A percentile compares a stretch with the other conserved stretches of the same genome.
phyloP scores from a whole-genome alignment of 441 rosid species.

The Adansonia rubrostipa region DNA sequence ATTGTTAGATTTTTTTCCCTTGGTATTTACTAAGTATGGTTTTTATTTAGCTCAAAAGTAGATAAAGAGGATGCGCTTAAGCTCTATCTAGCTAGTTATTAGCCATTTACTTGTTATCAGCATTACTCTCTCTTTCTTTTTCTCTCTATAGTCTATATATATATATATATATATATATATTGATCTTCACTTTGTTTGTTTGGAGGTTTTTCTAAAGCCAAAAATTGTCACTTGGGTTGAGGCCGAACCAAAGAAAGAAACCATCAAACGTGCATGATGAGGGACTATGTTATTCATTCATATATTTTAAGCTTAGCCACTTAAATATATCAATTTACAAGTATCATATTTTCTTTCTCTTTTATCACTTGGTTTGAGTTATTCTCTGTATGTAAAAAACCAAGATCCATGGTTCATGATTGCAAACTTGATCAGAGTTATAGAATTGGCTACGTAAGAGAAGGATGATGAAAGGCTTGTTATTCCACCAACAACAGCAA shows the following conservation, averaged over 20 bases:
- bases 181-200: neutral
- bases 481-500: slow-evolving; percentile 48
- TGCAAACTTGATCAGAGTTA: neutral
- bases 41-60: slow-evolving; percentile 36
- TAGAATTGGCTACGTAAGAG: neutral
- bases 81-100: slow-evolving; percentile 10
- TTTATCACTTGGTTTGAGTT: slow-evolving; percentile 26
- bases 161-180: too few relatives aligned
- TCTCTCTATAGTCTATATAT: too few relatives aligned
- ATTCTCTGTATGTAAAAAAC: neutral
- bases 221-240: slow-evolving; percentile 69
- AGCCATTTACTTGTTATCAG: too few relatives aligned
- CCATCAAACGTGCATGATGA: slow-evolving; percentile 24
- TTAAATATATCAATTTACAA: slow-evolving; percentile 8
- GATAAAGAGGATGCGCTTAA: slow-evolving; percentile 32
- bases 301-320: neutral
- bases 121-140: too few relatives aligned
- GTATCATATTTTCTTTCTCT: slow-evolving; percentile 37
- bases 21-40: slow-evolving; percentile 31
- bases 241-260: slow-evolving; percentile 55
- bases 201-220: slow-evolving; percentile 12
- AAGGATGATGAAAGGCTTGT: slow-evolving; percentile 56
- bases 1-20: slow-evolving; percentile 48
- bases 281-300: slow-evolving; percentile 15
- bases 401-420: too few relatives aligned